Evolutionary conservation across 306 rosid species (phyloP).

Genomic region (Ammopiptanthus mongolicus): DNA sequence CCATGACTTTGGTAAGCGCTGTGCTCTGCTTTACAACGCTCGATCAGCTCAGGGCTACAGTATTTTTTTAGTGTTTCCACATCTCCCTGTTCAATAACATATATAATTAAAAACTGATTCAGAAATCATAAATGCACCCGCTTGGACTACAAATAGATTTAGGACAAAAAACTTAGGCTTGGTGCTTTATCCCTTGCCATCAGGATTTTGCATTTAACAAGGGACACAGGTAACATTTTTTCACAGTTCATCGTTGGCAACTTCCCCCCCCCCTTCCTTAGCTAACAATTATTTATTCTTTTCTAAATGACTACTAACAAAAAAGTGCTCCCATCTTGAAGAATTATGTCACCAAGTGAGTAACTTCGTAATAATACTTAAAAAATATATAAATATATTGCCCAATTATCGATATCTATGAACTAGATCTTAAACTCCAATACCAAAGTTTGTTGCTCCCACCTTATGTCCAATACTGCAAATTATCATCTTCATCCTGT

Average conservation of each 20-base stretch:
- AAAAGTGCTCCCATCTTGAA: neutral
- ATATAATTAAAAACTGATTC: conserved; percentile 19
- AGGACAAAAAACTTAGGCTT: neutral
- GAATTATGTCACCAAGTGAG: neutral
- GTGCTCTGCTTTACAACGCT: conserved; percentile 91
- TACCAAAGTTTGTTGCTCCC: neutral
- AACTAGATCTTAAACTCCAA: neutral
- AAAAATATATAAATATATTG: neutral
- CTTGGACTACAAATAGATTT: neutral
- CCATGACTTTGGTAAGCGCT: conserved; percentile 61
- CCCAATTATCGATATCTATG: neutral
- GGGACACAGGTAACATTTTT: neutral
- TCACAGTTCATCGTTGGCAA: neutral
- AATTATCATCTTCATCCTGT: neutral
- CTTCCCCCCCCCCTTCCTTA: neutral
- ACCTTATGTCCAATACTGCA: neutral
- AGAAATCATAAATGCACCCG: conserved; percentile 16
- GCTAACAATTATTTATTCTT: neutral
- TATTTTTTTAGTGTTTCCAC: conserved; percentile 70
- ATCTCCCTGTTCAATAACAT: conserved; percentile 53
- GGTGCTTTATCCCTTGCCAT: neutral
- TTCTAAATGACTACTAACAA: neutral
- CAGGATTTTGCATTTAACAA: conserved; percentile 3
- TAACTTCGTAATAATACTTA: neutral
- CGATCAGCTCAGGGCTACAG: conserved; percentile 73